Base-by-base conservation (phyloP, 2,329 filamentous ascomycete species). In the Monosporascus sp. region DNA sequence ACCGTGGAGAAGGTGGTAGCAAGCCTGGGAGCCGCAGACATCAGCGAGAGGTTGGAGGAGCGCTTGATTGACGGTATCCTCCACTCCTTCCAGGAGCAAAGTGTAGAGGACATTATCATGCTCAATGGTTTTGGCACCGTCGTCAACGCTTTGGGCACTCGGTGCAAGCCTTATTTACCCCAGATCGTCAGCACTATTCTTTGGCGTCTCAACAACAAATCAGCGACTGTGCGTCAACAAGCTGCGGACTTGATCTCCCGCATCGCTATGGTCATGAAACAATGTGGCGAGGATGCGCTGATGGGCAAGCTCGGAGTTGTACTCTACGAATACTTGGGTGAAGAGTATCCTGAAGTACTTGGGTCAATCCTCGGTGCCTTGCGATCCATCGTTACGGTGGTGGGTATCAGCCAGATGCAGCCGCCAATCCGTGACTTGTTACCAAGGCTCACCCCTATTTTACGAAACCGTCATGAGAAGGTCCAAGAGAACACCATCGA, bases 401-500 rank as follows among this genome's bases (percentile, higher is more conserved):
- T 99, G 37, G 94, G 94, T 74, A 97, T 99, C 74, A 88, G 89
- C 64, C 91, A 95, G 72, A 97, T 97, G 93, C 92, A 97, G 66
- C 94, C 94, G 16, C 93, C 94, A 2, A 97, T 99, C 76, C 93
- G 93, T 69, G 95, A 99, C 68, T 80, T 99, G 31, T 82, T 99
- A 9, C 94, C 94, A 17, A 90, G 94, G 41, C 83, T 99, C 37
- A 99, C 94, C 1, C 94, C 94, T n/a, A 99, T 99, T 69, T 80
- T 99, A 51, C 90, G 94, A 68, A 99, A 99, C 74, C 88, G 94
- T 59, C 94, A 99, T 75, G 94, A 99, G 69, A 99, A 99, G 74
- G 95, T 99, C 44, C 94, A 99, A 70, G 94, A 99, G 67, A 99
- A 99, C 72, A 97, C 94, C 0, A 97, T 99, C 64, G 94, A 99